phyloP scores from a whole-genome alignment of 2,329 filamentous ascomycete genomes.

The Pseudogymnoascus sp. region DNA sequence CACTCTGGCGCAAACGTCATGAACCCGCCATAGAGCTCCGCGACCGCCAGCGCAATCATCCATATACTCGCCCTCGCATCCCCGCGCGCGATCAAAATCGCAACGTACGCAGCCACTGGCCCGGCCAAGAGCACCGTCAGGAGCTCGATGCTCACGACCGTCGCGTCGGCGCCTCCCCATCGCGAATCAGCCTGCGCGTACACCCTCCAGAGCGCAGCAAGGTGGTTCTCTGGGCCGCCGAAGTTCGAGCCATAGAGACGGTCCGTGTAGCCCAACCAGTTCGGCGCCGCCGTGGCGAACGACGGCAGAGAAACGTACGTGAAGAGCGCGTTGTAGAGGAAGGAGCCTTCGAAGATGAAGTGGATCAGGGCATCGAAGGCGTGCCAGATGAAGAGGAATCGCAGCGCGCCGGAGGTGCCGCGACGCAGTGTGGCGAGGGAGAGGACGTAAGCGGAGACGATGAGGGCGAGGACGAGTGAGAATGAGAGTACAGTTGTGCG shows the following conservation, averaged over 20 bases:
- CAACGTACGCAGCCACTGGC: conserved; percentile 50
- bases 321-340: conserved; percentile 92
- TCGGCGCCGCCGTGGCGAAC: conserved; percentile 72
- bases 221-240: conserved; percentile 44
- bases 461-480: conserved; percentile 45
- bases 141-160: conserved; percentile 56
- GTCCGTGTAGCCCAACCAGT: conserved; percentile 43
- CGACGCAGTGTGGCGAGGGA: conserved; percentile 37
- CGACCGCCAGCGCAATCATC: conserved; percentile 58
- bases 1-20: conserved; percentile 67
- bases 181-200: conserved; percentile 56
- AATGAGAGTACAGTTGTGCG: conserved; percentile 52
- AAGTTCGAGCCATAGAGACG: conserved; percentile 48
- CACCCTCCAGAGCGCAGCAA: conserved; percentile 60
- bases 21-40: conserved; percentile 60
- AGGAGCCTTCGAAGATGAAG: conserved; percentile 82
- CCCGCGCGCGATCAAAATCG: conserved; percentile 50
- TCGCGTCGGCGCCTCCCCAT: conserved; percentile 56
- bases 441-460: conserved; percentile 40
- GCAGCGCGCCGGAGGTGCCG: conserved; percentile 46
- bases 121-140: conserved; percentile 57
- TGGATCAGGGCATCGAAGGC: conserved; percentile 88
- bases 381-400: conserved; percentile 89
- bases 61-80: conserved; percentile 49
- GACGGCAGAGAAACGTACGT: conserved; percentile 38